These are phyloP conservation scores for Trichocladium antarcticum DNA, from an alignment of 495 filamentous ascomycete species.

Conservation along the genomic window DNA sequence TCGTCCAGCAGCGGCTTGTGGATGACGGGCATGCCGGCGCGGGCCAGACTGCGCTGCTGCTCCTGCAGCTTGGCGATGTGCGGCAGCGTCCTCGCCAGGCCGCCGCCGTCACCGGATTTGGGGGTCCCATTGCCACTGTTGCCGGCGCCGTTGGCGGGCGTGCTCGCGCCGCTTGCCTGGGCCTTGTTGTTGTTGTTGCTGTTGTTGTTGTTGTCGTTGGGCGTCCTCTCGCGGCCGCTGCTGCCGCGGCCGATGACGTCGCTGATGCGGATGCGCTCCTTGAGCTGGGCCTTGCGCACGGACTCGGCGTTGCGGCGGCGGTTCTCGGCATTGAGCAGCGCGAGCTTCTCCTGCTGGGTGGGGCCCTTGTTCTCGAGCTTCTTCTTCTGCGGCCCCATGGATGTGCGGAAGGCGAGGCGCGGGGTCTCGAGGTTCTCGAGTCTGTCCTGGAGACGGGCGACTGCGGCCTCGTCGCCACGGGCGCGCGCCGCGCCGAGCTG, in stretches of 20 bases:
- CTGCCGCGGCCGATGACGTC: slow-evolving; percentile 23
- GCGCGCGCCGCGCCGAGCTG: slow-evolving; percentile 54
- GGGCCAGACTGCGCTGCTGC: slow-evolving; percentile 46
- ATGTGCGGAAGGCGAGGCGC: slow-evolving; percentile 58
- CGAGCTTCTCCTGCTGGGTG: slow-evolving; percentile 62
- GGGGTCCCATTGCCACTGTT: slow-evolving; percentile 33
- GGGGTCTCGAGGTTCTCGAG: slow-evolving; percentile 56
- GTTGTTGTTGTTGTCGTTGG: slow-evolving; percentile 30
- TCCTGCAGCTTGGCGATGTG: slow-evolving; percentile 42
- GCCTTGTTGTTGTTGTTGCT: slow-evolving; percentile 31
- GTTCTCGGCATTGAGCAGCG: slow-evolving; percentile 64
- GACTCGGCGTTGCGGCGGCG: slow-evolving; percentile 67
- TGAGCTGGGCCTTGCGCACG: slow-evolving; percentile 72
- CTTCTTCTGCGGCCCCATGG: slow-evolving; percentile 37
- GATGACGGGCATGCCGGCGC: slow-evolving; percentile 52
- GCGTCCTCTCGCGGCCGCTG: slow-evolving; percentile 38
- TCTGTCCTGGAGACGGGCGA: slow-evolving; percentile 51
- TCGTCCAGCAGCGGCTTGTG: slow-evolving; percentile 68
- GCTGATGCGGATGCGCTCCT: slow-evolving; percentile 57
- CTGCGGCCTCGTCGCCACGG: slow-evolving; percentile 49
- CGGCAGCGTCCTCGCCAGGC: slow-evolving; percentile 28
- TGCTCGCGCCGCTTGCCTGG: slow-evolving; percentile 34
- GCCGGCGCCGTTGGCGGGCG: slow-evolving; percentile 23
- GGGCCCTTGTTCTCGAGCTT: slow-evolving; percentile 32
- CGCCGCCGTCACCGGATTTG: too few relatives aligned